phyloP scores from a whole-genome alignment of 768 basidiomycete species.

The Roridomyces roridus region DNA sequence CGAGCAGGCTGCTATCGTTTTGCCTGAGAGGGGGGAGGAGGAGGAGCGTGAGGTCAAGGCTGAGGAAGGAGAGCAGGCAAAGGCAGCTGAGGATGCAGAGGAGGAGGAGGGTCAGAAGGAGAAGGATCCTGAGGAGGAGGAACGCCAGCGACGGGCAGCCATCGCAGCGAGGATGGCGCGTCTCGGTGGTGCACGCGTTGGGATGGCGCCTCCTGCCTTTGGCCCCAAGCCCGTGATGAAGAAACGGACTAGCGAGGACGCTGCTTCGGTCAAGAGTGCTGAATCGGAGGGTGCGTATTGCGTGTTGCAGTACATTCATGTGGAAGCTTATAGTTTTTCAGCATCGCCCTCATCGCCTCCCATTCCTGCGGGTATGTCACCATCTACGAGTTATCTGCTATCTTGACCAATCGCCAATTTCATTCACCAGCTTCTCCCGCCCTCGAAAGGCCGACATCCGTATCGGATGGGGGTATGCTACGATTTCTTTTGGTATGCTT shows the following conservation, averaged over 20 bases:
- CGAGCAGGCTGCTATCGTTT: slow-evolving; percentile 84
- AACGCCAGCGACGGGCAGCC: slow-evolving; percentile 80
- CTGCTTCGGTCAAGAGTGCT: slow-evolving; percentile 5
- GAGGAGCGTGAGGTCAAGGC: slow-evolving; percentile 64
- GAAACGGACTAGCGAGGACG: slow-evolving; percentile 37
- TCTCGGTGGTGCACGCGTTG: slow-evolving; percentile 83
- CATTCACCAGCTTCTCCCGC: no score
- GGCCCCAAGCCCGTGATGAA: slow-evolving; percentile 45
- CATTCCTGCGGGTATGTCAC: neutral
- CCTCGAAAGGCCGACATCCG: no score
- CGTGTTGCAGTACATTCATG: no score
- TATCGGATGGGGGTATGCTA: no score
- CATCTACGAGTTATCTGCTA: no score
- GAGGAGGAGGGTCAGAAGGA: slow-evolving; percentile 29
- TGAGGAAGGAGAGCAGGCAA: slow-evolving; percentile 84
- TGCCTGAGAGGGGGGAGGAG: slow-evolving; percentile 74
- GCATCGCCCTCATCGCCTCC: no score
- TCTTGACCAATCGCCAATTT: no score
- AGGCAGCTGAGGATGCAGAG: slow-evolving; percentile 59
- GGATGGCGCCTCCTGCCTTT: slow-evolving; percentile 80
- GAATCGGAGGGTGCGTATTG: neutral
- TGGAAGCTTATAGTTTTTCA: neutral
- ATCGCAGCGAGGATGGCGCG: slow-evolving; percentile 94
- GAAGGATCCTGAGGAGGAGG: slow-evolving; percentile 69
- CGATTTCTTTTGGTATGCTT: no score